These are phyloP conservation scores for Chalciporus sp. DNA, from an alignment of 1,284 basidiomycete species.

Conservation along the genomic window DNA sequence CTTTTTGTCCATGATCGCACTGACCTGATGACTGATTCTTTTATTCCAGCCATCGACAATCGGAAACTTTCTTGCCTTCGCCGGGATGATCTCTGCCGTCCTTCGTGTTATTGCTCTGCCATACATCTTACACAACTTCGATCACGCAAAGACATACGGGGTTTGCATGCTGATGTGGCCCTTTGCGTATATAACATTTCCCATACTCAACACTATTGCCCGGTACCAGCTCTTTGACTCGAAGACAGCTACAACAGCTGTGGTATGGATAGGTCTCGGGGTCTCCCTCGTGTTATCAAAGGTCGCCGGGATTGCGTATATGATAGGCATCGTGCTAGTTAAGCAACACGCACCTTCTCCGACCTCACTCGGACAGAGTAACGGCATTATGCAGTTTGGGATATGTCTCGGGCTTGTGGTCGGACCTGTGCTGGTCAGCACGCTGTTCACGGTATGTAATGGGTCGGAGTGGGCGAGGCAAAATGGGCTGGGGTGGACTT, in stretches of 20 bases:
- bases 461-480: slow-evolving; percentile 9
- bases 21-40: no score
- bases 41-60: no score
- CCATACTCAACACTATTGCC: slow-evolving; percentile 12
- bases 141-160: slow-evolving; percentile 15
- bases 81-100: slow-evolving; percentile 14
- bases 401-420: slow-evolving; percentile 15
- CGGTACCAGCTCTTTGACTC: background rate
- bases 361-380: slow-evolving; percentile 12
- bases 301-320: slow-evolving; percentile 12
- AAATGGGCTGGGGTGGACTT: slow-evolving; percentile 10
- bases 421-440: slow-evolving; percentile 8
- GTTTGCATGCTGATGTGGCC: slow-evolving; percentile 19
- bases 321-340: slow-evolving; percentile 12
- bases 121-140: slow-evolving; percentile 18
- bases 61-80: slow-evolving; percentile 16
- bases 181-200: slow-evolving; percentile 8
- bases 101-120: slow-evolving; percentile 13
- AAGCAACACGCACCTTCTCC: slow-evolving; percentile 7
- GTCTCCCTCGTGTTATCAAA: slow-evolving; percentile 10
- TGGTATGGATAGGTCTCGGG: slow-evolving; percentile 13
- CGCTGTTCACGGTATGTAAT: slow-evolving; percentile 13
- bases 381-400: slow-evolving; percentile 16
- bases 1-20: no score
- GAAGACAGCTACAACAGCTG: background rate